Evolutionary conservation across 2,329 filamentous ascomycete genomes (phyloP), one percentile per base, ranked within the genome.

Genomic region (Pseudofabraea citricarpa): DNA sequence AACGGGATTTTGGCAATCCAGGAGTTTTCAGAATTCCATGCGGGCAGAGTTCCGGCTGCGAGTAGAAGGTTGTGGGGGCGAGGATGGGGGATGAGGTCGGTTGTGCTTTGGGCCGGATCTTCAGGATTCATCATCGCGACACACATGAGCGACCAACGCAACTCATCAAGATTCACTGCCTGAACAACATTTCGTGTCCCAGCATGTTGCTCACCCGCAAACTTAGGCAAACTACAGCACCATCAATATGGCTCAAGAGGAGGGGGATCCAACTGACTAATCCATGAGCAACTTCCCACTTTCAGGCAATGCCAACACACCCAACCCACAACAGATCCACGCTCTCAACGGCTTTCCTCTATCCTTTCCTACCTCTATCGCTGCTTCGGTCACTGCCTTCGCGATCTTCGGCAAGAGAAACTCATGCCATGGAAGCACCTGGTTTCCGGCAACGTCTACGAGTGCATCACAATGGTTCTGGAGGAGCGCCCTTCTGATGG

Each of bases 81-180:
- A 56, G 56, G 16, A 57, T 62, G 12, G 60, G 61, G 19, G 51
- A 55, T 46, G 41, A 58, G 21, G 59, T 53, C 58, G 55, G 66
- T 27, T 48, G 62, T 31, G 55, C 55, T 38, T 59, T 57, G 59
- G 36, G 64, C 59, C 5, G 61, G 57, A 13, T 50, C 45, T n/a
- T n/a, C n/a, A 4, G 64, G 57, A 1, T 42, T 43, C 66, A 71
- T 69, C 18, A 46, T 54, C n/a, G 50, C 54, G 2, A 61, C 59
- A 39, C 64, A 66, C 6, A 67, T 54, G 38, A 68, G 46, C 3
- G 66, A 69, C 66, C 66, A 70, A 13, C 61, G 41, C 8, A 70
- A 19, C 6, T 52, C 36, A 18, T 32, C 21, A 1, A 27, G 31
- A 13, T 45, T 33, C 15, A 56, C 49, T 1, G 22, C 15, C 35